Evolutionary conservation across 1,284 basidiomycete genomes (phyloP).

Genomic region (Ustilago bromivora): DNA sequence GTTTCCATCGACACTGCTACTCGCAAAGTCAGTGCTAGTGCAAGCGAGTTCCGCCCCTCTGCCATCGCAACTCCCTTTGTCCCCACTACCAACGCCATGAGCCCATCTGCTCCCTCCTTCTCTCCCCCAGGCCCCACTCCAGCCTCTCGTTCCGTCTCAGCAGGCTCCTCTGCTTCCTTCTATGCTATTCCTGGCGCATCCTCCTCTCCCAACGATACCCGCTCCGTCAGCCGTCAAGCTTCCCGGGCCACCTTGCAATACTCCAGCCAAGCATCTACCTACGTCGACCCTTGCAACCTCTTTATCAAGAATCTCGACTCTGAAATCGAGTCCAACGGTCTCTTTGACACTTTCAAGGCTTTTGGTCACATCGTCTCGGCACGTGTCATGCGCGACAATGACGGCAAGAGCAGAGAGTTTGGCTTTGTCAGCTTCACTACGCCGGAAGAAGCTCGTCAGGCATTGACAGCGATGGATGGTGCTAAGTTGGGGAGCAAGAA

Average conservation of each 20-base stretch:
- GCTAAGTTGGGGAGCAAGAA: constrained; percentile 74
- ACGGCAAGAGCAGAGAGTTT: constrained; percentile 85
- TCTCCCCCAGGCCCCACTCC: constrained; percentile 28
- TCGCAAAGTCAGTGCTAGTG: constrained; percentile 37
- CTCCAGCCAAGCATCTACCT: constrained; percentile 56
- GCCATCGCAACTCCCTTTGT: constrained; percentile 58
- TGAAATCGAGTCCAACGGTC: constrained; percentile 48
- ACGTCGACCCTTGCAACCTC: constrained; percentile 65
- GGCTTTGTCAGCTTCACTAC: constrained; percentile 86
- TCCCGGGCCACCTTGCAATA: constrained; percentile 48
- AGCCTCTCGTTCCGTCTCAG: constrained; percentile 35
- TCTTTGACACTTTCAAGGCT: constrained; percentile 55
- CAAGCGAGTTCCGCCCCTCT: constrained; percentile 51
- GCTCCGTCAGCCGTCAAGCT: constrained; percentile 19
- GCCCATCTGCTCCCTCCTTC: constrained; percentile 54
- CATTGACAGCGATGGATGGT: constrained; percentile 78
- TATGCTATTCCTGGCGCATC: constrained; percentile 35
- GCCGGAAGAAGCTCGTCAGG: constrained; percentile 75
- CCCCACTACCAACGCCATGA: constrained; percentile 42
- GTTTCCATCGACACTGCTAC: constrained; percentile 51
- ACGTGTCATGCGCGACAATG: constrained; percentile 90
- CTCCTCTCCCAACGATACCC: constrained; percentile 10
- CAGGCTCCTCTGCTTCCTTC: constrained; percentile 51
- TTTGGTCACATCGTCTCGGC: constrained; percentile 75
- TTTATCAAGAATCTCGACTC: constrained; percentile 66